A percentile compares a stretch with the other conserved stretches of the same genome.
Conservation (phyloP, 2,329 filamentous ascomycete species). For the Phaeosphaeria sp. region DNA sequence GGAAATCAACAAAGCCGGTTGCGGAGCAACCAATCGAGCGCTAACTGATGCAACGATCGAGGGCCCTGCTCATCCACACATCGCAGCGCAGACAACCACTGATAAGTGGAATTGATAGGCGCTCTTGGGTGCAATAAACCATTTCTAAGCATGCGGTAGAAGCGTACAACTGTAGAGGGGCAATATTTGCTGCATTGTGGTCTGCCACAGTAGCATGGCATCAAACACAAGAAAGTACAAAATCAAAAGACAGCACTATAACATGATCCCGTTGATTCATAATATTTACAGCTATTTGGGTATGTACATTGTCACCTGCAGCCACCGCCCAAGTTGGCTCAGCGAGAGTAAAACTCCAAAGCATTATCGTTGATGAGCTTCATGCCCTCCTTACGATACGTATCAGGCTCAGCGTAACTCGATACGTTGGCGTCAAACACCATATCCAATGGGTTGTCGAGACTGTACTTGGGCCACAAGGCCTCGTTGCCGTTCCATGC, state of each 20-base stretch:
- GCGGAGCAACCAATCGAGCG: constrained; percentile 13
- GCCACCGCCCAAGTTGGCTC: neutral
- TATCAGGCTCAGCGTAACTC: constrained; percentile 51
- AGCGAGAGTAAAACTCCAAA: constrained; percentile 12
- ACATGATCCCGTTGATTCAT: neutral
- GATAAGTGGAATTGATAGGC: too few species aligned
- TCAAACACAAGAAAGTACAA: too few species aligned
- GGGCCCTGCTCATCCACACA: neutral
- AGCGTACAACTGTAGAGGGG: too few species aligned
- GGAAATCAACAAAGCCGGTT: constrained; percentile 17
- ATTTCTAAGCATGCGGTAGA: too few species aligned
- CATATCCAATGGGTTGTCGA: constrained; percentile 46
- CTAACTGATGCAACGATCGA: neutral
- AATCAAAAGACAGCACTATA: too few species aligned
- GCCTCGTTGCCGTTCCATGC: constrained; percentile 28
- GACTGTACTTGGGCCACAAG: constrained; percentile 52
- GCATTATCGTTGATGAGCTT: constrained; percentile 47
- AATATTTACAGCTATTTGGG: neutral
- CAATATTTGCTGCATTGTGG: too few species aligned
- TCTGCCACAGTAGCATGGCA: too few species aligned
- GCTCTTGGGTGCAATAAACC: too few species aligned
- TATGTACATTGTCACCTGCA: neutral
- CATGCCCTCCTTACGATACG: constrained; percentile 54
- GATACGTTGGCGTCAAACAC: constrained; percentile 57
- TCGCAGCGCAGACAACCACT: neutral